phyloP scores from a whole-genome alignment of 306 rosid genomes.

The Luffa aegyptiaca region DNA sequence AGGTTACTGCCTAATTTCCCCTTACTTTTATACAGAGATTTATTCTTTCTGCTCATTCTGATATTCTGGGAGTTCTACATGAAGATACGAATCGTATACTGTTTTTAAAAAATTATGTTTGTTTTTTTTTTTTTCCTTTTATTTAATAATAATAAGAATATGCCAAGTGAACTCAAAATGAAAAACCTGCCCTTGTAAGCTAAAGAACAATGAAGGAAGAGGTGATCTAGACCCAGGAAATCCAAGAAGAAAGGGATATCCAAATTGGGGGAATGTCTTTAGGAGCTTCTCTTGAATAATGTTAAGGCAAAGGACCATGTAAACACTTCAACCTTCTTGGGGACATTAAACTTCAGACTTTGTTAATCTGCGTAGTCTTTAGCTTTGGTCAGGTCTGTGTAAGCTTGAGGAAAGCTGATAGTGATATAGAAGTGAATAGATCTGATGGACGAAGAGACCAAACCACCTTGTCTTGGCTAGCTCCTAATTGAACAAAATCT shows the following conservation, averaged over 20 bases:
- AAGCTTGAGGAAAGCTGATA: conserved; percentile 1
- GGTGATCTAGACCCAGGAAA: no score
- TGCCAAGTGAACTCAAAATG: no score
- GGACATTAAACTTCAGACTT: neutral
- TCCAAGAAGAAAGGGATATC: neutral
- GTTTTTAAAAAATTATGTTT: neutral
- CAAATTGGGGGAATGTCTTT: neutral
- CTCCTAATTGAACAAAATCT: neutral
- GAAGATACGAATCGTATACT: neutral
- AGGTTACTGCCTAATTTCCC: conserved; percentile 42
- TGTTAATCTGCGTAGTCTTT: neutral
- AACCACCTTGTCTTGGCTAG: neutral
- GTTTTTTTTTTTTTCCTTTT: neutral
- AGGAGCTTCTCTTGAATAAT: neutral
- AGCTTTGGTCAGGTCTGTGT: neutral
- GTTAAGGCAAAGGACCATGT: neutral
- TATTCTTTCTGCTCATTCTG: neutral
- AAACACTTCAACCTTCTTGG: neutral
- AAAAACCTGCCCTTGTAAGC: no score
- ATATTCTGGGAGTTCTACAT: neutral
- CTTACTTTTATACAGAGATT: neutral
- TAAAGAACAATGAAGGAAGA: no score
- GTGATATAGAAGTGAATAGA: neutral
- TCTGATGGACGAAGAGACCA: neutral
- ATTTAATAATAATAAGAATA: no score